A percentile compares a stretch with the other conserved stretches of the same genome.
phyloP scores from a whole-genome alignment of 129 eudicot species.

The Cynara cardunculus region DNA sequence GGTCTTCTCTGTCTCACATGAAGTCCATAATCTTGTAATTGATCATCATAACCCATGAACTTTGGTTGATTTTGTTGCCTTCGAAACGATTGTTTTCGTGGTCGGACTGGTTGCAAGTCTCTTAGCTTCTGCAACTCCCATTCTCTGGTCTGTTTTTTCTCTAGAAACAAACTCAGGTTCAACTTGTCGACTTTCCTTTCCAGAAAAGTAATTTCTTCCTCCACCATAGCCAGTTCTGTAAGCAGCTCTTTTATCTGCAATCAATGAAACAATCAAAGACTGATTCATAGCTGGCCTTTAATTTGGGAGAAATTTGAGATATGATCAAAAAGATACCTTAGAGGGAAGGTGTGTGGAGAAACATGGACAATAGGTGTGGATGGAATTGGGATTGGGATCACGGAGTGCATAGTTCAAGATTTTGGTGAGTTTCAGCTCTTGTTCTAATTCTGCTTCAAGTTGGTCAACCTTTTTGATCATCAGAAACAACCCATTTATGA shows the following conservation, averaged over 20 bases:
- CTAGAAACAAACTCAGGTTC: slow-evolving; percentile 47
- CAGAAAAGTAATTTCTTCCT: slow-evolving; percentile 66
- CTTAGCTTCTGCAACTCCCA: slow-evolving; percentile 39
- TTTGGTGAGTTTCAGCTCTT: slow-evolving; percentile 59
- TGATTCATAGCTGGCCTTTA: background rate
- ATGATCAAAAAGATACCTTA: slow-evolving; percentile 39
- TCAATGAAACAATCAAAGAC: background rate
- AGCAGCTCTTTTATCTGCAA: slow-evolving; percentile 71
- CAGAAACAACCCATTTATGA: background rate
- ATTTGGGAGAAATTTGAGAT: background rate
- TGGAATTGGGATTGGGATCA: slow-evolving; percentile 36
- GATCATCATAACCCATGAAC: slow-evolving; percentile 26
- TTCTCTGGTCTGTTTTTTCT: slow-evolving; percentile 50
- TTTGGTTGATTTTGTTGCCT: slow-evolving; percentile 29
- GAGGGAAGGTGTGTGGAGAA: slow-evolving; percentile 59
- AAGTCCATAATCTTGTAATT: slow-evolving; percentile 24
- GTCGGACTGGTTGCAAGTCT: slow-evolving; percentile 32
- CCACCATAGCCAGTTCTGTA: slow-evolving; percentile 64
- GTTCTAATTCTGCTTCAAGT: slow-evolving; percentile 64
- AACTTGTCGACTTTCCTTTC: slow-evolving; percentile 55
- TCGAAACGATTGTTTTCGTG: slow-evolving; percentile 29
- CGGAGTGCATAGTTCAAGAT: slow-evolving; percentile 61
- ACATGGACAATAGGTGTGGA: slow-evolving; percentile 52
- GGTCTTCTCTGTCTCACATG: slow-evolving; percentile 44
- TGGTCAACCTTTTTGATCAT: slow-evolving; percentile 50